phyloP scores from a whole-genome alignment of 768 basidiomycete genomes.

The Rhodotorula babjevae region DNA sequence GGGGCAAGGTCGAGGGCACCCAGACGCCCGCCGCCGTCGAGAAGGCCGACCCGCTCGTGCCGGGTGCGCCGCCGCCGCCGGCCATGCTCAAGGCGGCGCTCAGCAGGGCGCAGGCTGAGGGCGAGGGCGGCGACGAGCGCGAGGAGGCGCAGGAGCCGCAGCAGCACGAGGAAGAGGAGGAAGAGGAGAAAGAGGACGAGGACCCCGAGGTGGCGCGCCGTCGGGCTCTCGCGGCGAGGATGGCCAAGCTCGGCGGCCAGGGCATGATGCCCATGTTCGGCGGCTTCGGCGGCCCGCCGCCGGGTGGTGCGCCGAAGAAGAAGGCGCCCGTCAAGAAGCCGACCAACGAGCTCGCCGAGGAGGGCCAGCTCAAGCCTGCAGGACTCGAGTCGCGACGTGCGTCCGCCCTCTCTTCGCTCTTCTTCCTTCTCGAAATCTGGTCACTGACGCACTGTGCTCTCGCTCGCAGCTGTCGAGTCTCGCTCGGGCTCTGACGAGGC shows the following conservation, averaged over 20 bases:
- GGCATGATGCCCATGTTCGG: conserved; percentile 19
- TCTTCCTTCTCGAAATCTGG: no score
- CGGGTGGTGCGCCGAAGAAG: conserved; percentile 2
- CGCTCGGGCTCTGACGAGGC: conserved; percentile 3
- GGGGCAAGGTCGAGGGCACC: neutral
- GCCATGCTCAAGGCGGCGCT: neutral
- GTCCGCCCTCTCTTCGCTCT: neutral
- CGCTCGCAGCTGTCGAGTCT: neutral
- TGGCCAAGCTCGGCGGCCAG: conserved; percentile 37
- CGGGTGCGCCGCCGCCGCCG: neutral
- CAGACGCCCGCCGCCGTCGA: neutral
- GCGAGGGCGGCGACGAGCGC: neutral
- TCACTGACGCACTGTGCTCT: neutral
- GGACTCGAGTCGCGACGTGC: neutral
- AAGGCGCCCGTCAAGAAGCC: neutral
- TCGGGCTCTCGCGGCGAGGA: conserved; percentile 29
- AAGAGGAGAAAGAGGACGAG: conserved; percentile 33
- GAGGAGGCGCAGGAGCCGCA: conserved; percentile 1
- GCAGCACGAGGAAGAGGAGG: neutral
- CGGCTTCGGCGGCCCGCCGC: conserved; percentile 25
- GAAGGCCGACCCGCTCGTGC: neutral
- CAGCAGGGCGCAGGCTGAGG: neutral
- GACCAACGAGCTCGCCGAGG: conserved; percentile 2
- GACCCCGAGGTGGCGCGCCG: conserved; percentile 33
- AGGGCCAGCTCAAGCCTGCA: conserved; percentile 4